phyloP scores from a whole-genome alignment of 2,329 filamentous ascomycete species.

The Colletotrichum trifolii region DNA sequence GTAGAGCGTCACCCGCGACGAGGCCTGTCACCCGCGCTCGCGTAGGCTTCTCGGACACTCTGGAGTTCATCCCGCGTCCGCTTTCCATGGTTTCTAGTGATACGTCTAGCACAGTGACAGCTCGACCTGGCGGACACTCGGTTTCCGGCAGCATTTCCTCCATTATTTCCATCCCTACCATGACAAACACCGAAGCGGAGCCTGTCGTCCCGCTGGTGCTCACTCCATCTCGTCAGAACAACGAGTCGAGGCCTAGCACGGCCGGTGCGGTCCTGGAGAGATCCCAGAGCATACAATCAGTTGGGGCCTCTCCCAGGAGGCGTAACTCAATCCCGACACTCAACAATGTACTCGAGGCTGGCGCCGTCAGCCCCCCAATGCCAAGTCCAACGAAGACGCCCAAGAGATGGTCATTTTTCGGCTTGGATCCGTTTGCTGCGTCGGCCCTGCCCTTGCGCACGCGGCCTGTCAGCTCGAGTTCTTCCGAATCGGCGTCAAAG shows the following conservation, averaged over 20 bases:
- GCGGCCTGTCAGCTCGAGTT: slow-evolving; percentile 60
- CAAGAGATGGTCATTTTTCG: slow-evolving; percentile 72
- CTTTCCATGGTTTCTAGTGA: slow-evolving; percentile 87
- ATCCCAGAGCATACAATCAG: slow-evolving; percentile 50
- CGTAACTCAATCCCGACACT: slow-evolving; percentile 71
- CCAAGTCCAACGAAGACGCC: slow-evolving; percentile 62
- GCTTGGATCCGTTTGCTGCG: slow-evolving; percentile 65
- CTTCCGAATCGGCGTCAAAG: slow-evolving; percentile 52
- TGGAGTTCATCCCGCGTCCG: slow-evolving; percentile 86
- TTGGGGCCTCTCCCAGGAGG: slow-evolving; percentile 55
- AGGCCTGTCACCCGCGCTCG: slow-evolving; percentile 64
- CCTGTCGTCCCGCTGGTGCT: slow-evolving; percentile 46
- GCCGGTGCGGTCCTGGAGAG: slow-evolving; percentile 76
- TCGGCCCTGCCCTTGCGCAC: slow-evolving; percentile 59
- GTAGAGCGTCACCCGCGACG: slow-evolving; percentile 43
- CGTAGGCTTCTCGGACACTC: slow-evolving; percentile 85
- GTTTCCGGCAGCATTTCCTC: slow-evolving; percentile 85
- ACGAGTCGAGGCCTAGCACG: slow-evolving; percentile 72
- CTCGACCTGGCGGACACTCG: slow-evolving; percentile 73
- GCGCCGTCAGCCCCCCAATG: slow-evolving; percentile 47
- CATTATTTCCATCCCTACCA: slow-evolving; percentile 70
- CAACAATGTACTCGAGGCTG: slow-evolving; percentile 51
- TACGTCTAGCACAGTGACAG: slow-evolving; percentile 80
- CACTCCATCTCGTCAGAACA: slow-evolving; percentile 53
- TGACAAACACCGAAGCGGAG: slow-evolving; percentile 21